Conservation (phyloP, 2,329 filamentous ascomycete genomes). For the Cyphellophora europaea region DNA sequence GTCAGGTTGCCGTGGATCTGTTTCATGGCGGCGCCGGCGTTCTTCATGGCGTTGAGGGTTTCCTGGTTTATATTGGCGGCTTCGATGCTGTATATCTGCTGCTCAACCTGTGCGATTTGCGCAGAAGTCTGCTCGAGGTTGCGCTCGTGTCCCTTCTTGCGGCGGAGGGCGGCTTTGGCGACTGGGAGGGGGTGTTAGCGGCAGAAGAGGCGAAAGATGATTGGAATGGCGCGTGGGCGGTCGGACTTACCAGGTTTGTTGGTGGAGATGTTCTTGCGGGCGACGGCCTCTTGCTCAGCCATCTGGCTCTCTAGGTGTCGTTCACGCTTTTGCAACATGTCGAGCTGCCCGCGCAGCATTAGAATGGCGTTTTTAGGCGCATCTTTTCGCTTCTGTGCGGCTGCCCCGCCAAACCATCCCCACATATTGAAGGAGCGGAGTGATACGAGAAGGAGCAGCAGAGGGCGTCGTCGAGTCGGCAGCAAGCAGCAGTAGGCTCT, state of each 20-base stretch:
- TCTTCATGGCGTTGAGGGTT: constrained; percentile 89
- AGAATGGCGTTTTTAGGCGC: constrained; percentile 95
- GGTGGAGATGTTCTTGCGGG: constrained; percentile 74
- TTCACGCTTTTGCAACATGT: constrained; percentile 97
- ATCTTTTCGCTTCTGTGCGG: constrained; percentile 80
- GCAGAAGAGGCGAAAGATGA: constrained; percentile 1
- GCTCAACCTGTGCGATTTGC: constrained; percentile 86
- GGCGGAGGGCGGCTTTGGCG: constrained; percentile 78
- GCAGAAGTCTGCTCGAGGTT: constrained; percentile 81
- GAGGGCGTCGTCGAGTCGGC: too few species aligned
- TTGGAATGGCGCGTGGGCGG: not conserved
- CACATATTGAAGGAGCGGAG: constrained; percentile 42
- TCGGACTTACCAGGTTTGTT: constrained; percentile 79
- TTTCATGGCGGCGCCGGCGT: constrained; percentile 83
- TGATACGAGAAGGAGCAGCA: too few species aligned
- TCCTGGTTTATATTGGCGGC: constrained; percentile 98
- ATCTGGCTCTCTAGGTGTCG: constrained; percentile 85
- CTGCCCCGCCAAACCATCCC: constrained; percentile 85
- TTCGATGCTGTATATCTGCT: constrained; percentile 94
- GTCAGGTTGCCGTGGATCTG: constrained; percentile 84
- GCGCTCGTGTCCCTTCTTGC: constrained; percentile 91
- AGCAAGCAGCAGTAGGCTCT: too few species aligned
- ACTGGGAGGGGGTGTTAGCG: constrained; percentile 56
- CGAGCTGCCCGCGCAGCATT: constrained; percentile 73
- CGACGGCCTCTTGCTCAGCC: constrained; percentile 80